Evolutionary conservation across 2,329 filamentous ascomycete species (phyloP).

Genomic region (Didymella keratinophila): DNA sequence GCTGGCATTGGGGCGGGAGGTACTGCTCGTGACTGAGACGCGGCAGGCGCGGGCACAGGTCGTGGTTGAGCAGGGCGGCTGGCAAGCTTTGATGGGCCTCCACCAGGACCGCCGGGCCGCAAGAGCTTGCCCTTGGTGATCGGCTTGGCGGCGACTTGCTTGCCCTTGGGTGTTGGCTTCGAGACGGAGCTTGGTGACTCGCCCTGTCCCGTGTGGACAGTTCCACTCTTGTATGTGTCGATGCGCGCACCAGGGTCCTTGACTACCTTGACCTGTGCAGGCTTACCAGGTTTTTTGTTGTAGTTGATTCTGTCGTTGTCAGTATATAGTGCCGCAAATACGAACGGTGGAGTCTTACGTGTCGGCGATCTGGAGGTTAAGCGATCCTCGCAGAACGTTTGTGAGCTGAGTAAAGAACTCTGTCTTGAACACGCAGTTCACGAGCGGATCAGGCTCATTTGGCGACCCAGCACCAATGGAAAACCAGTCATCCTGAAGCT

Average conservation of each 20-base stretch:
- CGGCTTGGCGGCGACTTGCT: constrained; percentile 83
- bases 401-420: constrained; percentile 95
- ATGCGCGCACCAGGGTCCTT: constrained; percentile 80
- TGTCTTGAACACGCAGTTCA: constrained; percentile 95
- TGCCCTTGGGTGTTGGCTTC: constrained; percentile 84
- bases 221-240: constrained; percentile 93
- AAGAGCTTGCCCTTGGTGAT: constrained; percentile 95
- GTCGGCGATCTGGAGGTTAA: constrained; percentile 84
- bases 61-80: constrained; percentile 55
- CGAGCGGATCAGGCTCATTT: constrained; percentile 89
- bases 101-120: constrained; percentile 84
- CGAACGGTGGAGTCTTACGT: constrained; percentile 53
- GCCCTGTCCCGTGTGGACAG: constrained; percentile 84
- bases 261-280: constrained; percentile 84
- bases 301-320: constrained; percentile 74
- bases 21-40: constrained; percentile 54
- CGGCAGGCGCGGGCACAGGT: constrained; percentile 42
- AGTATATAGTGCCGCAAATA: constrained; percentile 20
- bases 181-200: constrained; percentile 85
- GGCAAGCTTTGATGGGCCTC: constrained; percentile 77
- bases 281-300: constrained; percentile 96
- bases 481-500: constrained; percentile 94
- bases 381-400: constrained; percentile 77
- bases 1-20: constrained; percentile 60
- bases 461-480: constrained; percentile 87